phyloP scores from a whole-genome alignment of 1,284 basidiomycete genomes.

The Trichosporon sp. region DNA sequence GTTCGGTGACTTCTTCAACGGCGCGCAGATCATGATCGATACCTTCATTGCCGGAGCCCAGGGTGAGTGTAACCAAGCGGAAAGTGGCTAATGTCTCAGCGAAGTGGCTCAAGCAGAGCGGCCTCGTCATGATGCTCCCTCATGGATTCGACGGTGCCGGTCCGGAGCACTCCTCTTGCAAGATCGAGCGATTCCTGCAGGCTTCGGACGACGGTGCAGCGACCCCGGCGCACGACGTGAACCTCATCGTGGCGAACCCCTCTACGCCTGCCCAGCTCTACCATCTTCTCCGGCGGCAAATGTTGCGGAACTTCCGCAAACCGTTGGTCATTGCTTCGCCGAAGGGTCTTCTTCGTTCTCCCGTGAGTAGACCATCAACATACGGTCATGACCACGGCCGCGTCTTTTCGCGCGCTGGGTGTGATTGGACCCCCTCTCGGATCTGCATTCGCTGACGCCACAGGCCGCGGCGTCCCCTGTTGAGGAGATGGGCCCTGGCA shows the following conservation, averaged over 20 bases:
- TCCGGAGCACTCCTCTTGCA: constrained; percentile 80
- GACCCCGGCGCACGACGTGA: constrained; percentile 52
- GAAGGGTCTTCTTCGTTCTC: constrained; percentile 69
- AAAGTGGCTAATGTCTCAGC: constrained; percentile 50
- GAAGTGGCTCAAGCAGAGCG: constrained; percentile 91
- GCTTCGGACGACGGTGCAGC: constrained; percentile 38
- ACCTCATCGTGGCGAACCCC: constrained; percentile 76
- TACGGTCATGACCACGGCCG: background rate
- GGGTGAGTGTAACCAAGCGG: constrained; percentile 52
- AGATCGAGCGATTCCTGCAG: constrained; percentile 80
- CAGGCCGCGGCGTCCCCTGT: constrained; percentile 70
- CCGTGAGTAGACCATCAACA: constrained; percentile 54
- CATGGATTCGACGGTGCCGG: constrained; percentile 84
- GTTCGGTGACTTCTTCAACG: constrained; percentile 83
- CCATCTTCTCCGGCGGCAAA: constrained; percentile 76
- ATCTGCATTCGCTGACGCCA: constrained; percentile 5
- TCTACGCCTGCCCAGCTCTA: constrained; percentile 86
- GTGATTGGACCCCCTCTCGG: background rate
- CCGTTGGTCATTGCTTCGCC: constrained; percentile 76
- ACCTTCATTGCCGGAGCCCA: constrained; percentile 77
- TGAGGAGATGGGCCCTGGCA: constrained; percentile 59
- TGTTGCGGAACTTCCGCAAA: constrained; percentile 75
- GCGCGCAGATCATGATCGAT: constrained; percentile 80
- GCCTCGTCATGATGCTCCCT: constrained; percentile 74
- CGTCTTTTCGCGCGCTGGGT: background rate